Evolutionary conservation across 306 rosid genomes (phyloP), one percentile per base, ranked within the genome.

Genomic region (Ammopiptanthus mongolicus): DNA sequence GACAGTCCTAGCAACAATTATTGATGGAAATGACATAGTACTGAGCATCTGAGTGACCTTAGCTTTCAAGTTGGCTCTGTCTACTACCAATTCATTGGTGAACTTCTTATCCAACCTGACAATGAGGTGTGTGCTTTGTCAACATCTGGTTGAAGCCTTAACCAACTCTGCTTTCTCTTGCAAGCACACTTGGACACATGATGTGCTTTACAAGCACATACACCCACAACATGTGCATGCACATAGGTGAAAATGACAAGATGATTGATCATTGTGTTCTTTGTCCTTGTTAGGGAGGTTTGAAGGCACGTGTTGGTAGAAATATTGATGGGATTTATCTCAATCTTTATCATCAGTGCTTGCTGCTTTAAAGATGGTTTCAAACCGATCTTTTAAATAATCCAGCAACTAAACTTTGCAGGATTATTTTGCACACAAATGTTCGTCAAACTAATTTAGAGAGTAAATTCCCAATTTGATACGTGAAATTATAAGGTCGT

Each of bases 261-360:
- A 56, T 64, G 59, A 81, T 53, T 77, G 65, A 75, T 19, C 67
- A 62, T 19, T 1, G 23, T 61, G 68, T 33, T 56, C 57, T 65
- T 71, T 79, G 78, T 51, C 23, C 47, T 56, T 85, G 73, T 62
- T 79, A 92, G 99, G 96, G 87, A 42, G 78, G 84, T 77, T 81
- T 93, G 82, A 88, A 85, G 75, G 96, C 97, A n/a, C 91, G 93
- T 19, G 89, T 89, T 8, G 93, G 97, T 19, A 82, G 99, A 85
- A 95, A 87, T 1, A 91, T 95, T 17, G 93, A 92, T 23, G 97
- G 97, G 65, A 92, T 95, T 21, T 93, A 92, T 85, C 90, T 95
- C 80, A 79, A 85, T 79, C 93, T 95, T 48, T 93, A 90, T 73
- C 85, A 88, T 80, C 97, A 88, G 57, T 85, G 97, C 36, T 39